These are phyloP conservation scores for Infundibulicybe gibba DNA, from an alignment of 768 basidiomycete species.

Conservation along the genomic window DNA sequence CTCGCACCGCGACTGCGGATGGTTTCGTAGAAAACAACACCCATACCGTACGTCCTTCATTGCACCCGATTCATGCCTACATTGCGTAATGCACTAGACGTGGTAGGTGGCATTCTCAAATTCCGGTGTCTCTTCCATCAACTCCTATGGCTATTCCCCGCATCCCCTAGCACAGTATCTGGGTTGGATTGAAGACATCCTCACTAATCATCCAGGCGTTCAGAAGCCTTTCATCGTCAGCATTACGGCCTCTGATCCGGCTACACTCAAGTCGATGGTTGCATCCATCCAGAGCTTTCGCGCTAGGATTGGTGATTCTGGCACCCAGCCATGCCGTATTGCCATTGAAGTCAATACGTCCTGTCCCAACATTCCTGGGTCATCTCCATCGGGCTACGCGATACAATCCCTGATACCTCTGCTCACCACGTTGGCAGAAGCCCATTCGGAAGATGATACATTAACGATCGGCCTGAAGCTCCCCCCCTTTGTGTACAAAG, in stretches of 20 bases:
- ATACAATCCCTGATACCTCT: conserved; percentile 48
- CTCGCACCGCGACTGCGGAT: conserved; percentile 66
- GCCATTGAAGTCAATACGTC: conserved; percentile 83
- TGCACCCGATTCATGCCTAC: background rate
- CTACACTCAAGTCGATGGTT: conserved; percentile 53
- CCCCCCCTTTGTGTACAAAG: conserved; percentile 65
- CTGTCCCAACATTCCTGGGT: conserved; percentile 72
- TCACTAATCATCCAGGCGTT: conserved; percentile 24
- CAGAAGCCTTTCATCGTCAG: conserved; percentile 71
- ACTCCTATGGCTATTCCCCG: conserved; percentile 88
- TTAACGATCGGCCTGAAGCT: conserved; percentile 76
- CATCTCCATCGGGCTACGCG: conserved; percentile 67
- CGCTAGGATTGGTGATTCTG: conserved; percentile 22
- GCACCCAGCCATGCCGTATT: conserved; percentile 32
- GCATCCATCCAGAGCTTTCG: conserved; percentile 59
- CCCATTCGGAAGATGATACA: conserved; percentile 43
- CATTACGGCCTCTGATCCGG: conserved; percentile 60
- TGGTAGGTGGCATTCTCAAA: conserved; percentile 58
- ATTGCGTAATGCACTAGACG: conserved; percentile 3
- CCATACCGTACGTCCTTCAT: conserved; percentile 49
- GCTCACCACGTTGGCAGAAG: conserved; percentile 49
- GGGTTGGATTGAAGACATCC: conserved; percentile 55
- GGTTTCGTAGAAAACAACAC: conserved; percentile 67
- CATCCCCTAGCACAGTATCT: conserved; percentile 66
- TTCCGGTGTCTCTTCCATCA: conserved; percentile 56